Base-by-base conservation (phyloP, 2,329 filamentous ascomycete species). In the Fusarium scirpi region DNA sequence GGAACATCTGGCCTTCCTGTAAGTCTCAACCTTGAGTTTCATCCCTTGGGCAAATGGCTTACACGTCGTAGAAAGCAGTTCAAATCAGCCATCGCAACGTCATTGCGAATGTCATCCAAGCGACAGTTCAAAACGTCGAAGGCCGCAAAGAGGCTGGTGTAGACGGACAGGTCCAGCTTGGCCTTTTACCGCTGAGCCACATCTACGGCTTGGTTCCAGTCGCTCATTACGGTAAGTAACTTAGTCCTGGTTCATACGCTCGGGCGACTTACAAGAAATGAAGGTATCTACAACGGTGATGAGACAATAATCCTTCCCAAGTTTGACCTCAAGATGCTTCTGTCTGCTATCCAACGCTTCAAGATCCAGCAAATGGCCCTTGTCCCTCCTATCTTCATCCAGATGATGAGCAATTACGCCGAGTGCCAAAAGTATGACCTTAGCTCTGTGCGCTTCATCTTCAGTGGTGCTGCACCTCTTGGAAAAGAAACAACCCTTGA, bases 1-100 rank as follows among this genome's bases (percentile, higher is more conserved):
- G 92, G 92, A 22, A 95, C 92, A 2, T 94, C 92, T 13, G 92
- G 92, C 5, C 81, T 94, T 40, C 92, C 92, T 18, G 90, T 92
- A 83, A 74, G 85, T 71, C 16, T 5, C 22, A 15, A 12, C 8
- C 8, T 20, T 29, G 25, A 4, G 2, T 27, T 6, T 8, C n/a
- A 12, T 13, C 8, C 32, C 1, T 4, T 20, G 38, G 24, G 30
- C 18, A 7, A 6, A 1, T 3, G 3, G 27, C 58, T 71, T 40
- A 76, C 41, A 63, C 12, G 15, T 9, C 53, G 12, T 62, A 92
- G 88, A 94, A 94, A 90, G 92, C 92, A 46, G 92, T 94, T 56
- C 94, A 93, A 90, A 92, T 95, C 63, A 92, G 91, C 6, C 92
- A 95, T 77, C 82, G 82, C 40, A 95, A 95, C 70, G 90, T 94